Conservation (phyloP, 164 flowering plant genomes). For the Akebia trifoliata region DNA sequence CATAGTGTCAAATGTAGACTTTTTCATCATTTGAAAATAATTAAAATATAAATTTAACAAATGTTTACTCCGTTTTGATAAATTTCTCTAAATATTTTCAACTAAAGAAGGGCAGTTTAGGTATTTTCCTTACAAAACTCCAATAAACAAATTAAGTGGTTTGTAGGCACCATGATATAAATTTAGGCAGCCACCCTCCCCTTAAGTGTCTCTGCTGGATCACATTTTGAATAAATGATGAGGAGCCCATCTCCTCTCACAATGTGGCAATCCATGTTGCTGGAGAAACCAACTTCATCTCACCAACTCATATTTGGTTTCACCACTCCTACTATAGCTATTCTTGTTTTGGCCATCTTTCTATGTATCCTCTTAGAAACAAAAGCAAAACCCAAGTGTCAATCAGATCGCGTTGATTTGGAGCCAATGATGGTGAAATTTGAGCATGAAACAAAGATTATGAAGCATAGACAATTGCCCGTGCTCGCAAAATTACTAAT, state of each 20-base stretch:
- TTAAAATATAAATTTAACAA: not conserved
- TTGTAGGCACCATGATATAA: no score
- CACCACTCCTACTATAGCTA: conserved; percentile 10
- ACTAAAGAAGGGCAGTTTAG: no score
- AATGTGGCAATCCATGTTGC: conserved; percentile 4
- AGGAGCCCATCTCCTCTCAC: conserved; percentile 1
- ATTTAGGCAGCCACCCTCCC: not conserved
- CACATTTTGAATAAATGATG: not conserved
- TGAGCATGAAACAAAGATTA: not conserved
- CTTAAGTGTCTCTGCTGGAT: not conserved
- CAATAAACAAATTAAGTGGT: no score
- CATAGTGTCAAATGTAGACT: not conserved
- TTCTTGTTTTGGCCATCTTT: conserved; percentile 4
- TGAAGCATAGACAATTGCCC: conserved; percentile 1
- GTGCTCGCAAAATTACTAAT: conserved; percentile 4
- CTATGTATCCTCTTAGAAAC: conserved; percentile 11
- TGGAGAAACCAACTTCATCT: not conserved
- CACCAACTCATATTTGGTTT: conserved; percentile 13
- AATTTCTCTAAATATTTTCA: no score
- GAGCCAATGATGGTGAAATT: not conserved
- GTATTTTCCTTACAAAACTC: no score
- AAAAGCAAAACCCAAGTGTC: not conserved
- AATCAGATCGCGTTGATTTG: not conserved
- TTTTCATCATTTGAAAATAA: not conserved
- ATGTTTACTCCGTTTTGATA: no score